phyloP scores from a whole-genome alignment of 2,329 filamentous ascomycete genomes.

The Fusarium sp. region DNA sequence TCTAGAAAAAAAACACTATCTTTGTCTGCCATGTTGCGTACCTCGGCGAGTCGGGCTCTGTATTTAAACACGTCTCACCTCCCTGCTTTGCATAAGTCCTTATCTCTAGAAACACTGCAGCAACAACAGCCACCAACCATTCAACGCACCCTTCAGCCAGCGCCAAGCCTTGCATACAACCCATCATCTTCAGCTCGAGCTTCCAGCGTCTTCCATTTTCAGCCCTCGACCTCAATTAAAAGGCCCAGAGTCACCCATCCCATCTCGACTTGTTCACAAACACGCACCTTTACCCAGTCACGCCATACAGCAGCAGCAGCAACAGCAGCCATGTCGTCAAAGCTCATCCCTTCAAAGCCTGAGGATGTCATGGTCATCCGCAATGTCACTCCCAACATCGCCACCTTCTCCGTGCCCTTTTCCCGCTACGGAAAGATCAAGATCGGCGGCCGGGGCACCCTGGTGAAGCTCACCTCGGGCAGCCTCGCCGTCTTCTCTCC shows the following conservation, averaged over 20 bases:
- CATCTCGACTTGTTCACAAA: not conserved
- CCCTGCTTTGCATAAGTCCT: not conserved
- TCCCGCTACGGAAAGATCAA: conserved; percentile 81
- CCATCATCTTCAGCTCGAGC: conserved; percentile 2
- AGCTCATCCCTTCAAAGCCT: conserved; percentile 77
- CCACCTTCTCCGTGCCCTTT: conserved; percentile 87
- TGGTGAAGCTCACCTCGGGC: conserved; percentile 84
- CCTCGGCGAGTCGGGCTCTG: not conserved
- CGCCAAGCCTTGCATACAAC: not conserved
- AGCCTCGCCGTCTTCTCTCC: conserved; percentile 91
- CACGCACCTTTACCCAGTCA: conserved; percentile 20
- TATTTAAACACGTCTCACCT: conserved; percentile 1
- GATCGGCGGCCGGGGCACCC: conserved; percentile 87
- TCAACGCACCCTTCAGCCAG: conserved; percentile 15
- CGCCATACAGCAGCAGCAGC: not conserved
- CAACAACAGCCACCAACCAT: conserved; percentile 1
- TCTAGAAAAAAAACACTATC: not conserved
- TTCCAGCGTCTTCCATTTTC: conserved; percentile 21
- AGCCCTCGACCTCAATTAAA: not conserved
- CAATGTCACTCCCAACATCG: conserved; percentile 81
- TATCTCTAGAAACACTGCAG: not conserved
- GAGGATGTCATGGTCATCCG: conserved; percentile 91
- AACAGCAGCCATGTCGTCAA: conserved; percentile 64
- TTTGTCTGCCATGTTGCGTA: not conserved
- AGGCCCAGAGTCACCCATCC: not conserved